phyloP scores from a whole-genome alignment of 305 asterid species.

The Andrographis paniculata region DNA sequence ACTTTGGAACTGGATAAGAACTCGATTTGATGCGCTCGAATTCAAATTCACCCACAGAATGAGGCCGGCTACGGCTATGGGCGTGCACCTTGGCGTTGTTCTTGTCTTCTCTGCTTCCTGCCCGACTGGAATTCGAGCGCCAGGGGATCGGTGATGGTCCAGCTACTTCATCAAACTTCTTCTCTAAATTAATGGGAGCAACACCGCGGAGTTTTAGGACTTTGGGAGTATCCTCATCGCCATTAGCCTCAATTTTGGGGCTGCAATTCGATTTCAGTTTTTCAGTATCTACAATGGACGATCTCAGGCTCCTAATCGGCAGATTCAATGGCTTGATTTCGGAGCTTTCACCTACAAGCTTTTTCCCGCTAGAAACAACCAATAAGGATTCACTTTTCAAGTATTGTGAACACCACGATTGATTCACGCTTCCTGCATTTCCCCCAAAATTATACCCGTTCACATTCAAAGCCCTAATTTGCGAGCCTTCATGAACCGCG shows the following conservation, averaged over 20 bases:
- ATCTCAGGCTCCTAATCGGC: slow-evolving; percentile 68
- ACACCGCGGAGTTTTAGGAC: slow-evolving; percentile 41
- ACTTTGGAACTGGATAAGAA: slow-evolving; percentile 21
- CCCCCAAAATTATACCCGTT: slow-evolving; percentile 15
- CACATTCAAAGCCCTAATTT: slow-evolving; percentile 30
- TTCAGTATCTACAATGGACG: slow-evolving; percentile 28
- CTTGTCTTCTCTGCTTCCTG: slow-evolving; percentile 27
- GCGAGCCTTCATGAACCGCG: slow-evolving; percentile 13
- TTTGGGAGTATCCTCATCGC: slow-evolving; percentile 17
- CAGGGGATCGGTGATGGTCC: slow-evolving; percentile 30
- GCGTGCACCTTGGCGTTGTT: slow-evolving; percentile 11
- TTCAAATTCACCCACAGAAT: slow-evolving; percentile 41
- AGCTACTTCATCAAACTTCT: slow-evolving; percentile 46
- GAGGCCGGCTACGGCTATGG: slow-evolving; percentile 42
- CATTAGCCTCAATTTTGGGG: slow-evolving; percentile 21
- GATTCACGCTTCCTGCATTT: slow-evolving; percentile 22
- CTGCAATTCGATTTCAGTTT: slow-evolving; percentile 20
- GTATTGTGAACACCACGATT: slow-evolving; percentile 34
- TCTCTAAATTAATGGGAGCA: slow-evolving; percentile 49
- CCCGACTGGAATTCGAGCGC: slow-evolving; percentile 40
- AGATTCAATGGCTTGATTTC: slow-evolving; percentile 64
- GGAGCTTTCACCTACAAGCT: slow-evolving; percentile 24
- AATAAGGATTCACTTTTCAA: slow-evolving; percentile 45
- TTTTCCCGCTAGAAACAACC: slow-evolving; percentile 42
- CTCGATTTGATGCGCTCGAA: slow-evolving; percentile 30